phyloP scores from a whole-genome alignment of 495 filamentous ascomycete species.

The Xylaria intraflava region DNA sequence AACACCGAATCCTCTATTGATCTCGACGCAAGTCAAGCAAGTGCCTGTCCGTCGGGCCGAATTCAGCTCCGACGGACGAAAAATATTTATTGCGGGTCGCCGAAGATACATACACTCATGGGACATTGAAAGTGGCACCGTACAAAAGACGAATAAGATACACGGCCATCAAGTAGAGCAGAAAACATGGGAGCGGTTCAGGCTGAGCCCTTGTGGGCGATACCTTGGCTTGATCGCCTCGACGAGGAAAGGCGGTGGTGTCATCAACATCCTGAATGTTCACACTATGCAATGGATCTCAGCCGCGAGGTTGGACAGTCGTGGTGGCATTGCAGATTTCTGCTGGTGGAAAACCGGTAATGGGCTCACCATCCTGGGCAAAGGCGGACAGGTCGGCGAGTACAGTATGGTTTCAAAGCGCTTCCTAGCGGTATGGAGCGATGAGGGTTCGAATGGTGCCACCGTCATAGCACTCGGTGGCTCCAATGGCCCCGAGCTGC shows the following conservation, averaged over 20 bases:
- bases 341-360: slow-evolving; percentile 84
- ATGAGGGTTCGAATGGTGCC: slow-evolving; percentile 83
- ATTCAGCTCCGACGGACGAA: slow-evolving; percentile 57
- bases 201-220: slow-evolving; percentile 74
- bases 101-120: slow-evolving; percentile 91
- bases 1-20: slow-evolving; percentile 75
- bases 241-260: slow-evolving; percentile 73
- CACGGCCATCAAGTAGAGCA: slow-evolving; percentile 81
- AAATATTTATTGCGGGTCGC: slow-evolving; percentile 78
- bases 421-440: slow-evolving; percentile 75
- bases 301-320: slow-evolving; percentile 73
- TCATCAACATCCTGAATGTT: slow-evolving; percentile 78
- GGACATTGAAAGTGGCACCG: slow-evolving; percentile 71
- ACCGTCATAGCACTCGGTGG: slow-evolving; percentile 77
- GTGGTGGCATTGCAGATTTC: slow-evolving; percentile 79
- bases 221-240: slow-evolving; percentile 76
- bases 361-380: slow-evolving; percentile 67
- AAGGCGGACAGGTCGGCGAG: slow-evolving; percentile 89
- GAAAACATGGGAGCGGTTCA: slow-evolving; percentile 83
- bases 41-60: slow-evolving; percentile 75
- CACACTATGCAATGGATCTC: slow-evolving; percentile 83
- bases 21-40: slow-evolving; percentile 75
- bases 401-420: slow-evolving; percentile 61
- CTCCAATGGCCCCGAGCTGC: slow-evolving; percentile 41
- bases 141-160: slow-evolving; percentile 71